These are phyloP conservation scores for Astrothelium macrocarpum DNA, from an alignment of 495 filamentous ascomycete genomes.

Conservation along the genomic window DNA sequence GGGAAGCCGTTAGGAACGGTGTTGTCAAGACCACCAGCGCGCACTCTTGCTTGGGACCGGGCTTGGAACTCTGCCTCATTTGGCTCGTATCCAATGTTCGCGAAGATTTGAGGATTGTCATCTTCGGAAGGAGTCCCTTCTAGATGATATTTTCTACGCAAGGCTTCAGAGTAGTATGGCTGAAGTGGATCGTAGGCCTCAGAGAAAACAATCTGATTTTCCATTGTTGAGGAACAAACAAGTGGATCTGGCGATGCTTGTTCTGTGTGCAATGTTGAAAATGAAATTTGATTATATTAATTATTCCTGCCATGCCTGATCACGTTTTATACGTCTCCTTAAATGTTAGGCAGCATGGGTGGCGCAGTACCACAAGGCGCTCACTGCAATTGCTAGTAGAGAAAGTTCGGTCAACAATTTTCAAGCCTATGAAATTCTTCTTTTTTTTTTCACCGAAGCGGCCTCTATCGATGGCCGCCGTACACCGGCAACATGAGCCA, in stretches of 20 bases:
- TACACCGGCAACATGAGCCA: too few relatives aligned
- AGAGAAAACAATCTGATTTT: background rate
- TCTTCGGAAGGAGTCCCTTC: background rate
- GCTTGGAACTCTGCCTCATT: background rate
- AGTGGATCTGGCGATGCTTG: background rate
- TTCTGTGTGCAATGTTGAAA: background rate
- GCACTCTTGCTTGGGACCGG: background rate
- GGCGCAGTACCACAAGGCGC: background rate
- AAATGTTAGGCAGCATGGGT: background rate
- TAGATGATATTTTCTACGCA: background rate
- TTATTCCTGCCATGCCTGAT: background rate
- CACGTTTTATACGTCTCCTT: background rate
- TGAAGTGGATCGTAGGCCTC: background rate
- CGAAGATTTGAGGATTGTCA: background rate
- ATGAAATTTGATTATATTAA: background rate
- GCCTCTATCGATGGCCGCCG: background rate
- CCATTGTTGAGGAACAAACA: background rate
- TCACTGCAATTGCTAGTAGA: background rate
- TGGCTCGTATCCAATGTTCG: background rate
- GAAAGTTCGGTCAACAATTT: background rate
- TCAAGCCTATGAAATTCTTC: background rate
- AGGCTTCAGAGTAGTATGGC: background rate
- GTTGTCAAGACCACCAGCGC: background rate
- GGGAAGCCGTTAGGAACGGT: background rate
- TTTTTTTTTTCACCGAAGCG: background rate